Evolutionary conservation across 768 basidiomycete species (phyloP).

Genomic region (Suillus hirtellus): DNA sequence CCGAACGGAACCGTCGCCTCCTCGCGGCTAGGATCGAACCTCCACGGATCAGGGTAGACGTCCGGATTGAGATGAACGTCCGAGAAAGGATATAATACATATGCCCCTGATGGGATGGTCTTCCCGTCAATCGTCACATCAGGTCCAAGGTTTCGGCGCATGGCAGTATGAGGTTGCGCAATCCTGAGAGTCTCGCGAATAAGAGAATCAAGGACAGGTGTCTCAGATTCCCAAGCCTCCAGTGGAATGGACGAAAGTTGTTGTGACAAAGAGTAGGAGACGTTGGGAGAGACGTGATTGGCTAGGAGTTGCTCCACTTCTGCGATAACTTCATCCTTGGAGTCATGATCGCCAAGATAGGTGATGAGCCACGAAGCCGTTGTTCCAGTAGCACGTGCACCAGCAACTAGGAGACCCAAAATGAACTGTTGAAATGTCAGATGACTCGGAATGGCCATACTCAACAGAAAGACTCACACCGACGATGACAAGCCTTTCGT

Average conservation of each 20-base stretch:
- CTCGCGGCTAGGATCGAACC: constrained; percentile 62
- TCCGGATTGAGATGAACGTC: constrained; percentile 74
- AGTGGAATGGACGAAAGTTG: constrained; percentile 63
- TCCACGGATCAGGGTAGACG: constrained; percentile 77
- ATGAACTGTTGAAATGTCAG: constrained; percentile 57
- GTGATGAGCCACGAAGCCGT: constrained; percentile 80
- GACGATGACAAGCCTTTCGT: constrained; percentile 67
- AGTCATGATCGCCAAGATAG: constrained; percentile 70
- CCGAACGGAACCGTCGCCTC: constrained; percentile 53
- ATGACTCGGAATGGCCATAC: constrained; percentile 10
- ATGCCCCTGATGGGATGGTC: constrained; percentile 70
- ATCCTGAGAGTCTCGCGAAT: constrained; percentile 77
- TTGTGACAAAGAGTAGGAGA: constrained; percentile 37
- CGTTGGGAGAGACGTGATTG: constrained; percentile 35
- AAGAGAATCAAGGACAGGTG: constrained; percentile 69
- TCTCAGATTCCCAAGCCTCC: constrained; percentile 67
- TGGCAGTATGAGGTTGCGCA: constrained; percentile 78
- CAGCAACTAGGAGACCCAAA: constrained; percentile 79
- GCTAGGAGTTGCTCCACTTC: constrained; percentile 62
- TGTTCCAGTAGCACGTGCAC: constrained; percentile 78
- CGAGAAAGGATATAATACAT: constrained; percentile 78
- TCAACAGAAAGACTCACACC: constrained; percentile 49
- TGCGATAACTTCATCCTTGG: constrained; percentile 57
- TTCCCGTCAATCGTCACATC: constrained; percentile 69
- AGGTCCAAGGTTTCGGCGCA: constrained; percentile 78